Evolutionary conservation across 108 stramenopile species (phyloP).

Genomic region (Seminavis robusta): DNA sequence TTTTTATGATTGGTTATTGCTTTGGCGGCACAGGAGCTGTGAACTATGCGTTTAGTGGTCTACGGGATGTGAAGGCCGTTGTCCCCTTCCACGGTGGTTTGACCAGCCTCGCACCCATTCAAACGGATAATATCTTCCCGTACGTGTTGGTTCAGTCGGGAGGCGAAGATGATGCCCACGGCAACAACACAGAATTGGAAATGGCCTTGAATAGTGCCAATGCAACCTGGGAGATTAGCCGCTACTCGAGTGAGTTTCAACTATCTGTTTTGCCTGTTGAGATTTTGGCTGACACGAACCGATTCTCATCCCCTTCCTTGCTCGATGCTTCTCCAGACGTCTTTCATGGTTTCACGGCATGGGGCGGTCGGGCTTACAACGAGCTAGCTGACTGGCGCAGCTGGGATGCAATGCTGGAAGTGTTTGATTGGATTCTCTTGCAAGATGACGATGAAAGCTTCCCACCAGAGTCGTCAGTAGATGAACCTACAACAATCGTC

Average conservation of each 20-base stretch:
- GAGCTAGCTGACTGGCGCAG: not conserved
- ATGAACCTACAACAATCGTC: too few relatives aligned
- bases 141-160: conserved; percentile 37
- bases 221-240: conserved; percentile 40
- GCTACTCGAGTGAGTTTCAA: conserved; percentile 37
- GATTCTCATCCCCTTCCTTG: too few relatives aligned
- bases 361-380: not conserved
- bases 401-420: not conserved
- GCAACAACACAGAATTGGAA: conserved; percentile 34
- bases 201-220: conserved; percentile 18
- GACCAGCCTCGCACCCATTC: conserved; percentile 5
- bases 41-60: conserved; percentile 18
- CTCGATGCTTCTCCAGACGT: too few relatives aligned
- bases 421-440: too few relatives aligned
- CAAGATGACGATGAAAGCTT: too few relatives aligned
- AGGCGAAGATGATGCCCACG: conserved; percentile 30
- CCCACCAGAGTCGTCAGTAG: too few relatives aligned
- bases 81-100: conserved; percentile 40
- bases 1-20: conserved; percentile 39
- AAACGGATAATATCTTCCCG: conserved; percentile 11
- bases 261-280: too few relatives aligned
- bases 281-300: too few relatives aligned
- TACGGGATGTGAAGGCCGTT: conserved; percentile 27
- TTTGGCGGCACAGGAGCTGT: conserved; percentile 26
- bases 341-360: not conserved